Conservation (phyloP, 2,329 filamentous ascomycete genomes). For the Aureobasidium sp. region DNA sequence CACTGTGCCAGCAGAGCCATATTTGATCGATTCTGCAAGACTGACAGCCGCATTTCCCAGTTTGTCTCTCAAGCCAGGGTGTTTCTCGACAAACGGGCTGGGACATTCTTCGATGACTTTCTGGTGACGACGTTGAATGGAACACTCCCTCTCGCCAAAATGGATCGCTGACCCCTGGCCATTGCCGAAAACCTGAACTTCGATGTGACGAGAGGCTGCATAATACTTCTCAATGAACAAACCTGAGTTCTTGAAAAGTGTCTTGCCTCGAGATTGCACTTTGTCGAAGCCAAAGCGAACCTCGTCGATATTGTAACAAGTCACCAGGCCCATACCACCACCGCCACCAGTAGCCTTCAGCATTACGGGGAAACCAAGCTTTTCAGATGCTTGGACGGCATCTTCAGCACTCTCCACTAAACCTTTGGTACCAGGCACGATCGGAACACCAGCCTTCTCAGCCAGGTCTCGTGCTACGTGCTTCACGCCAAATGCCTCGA, state of each 20-base stretch:
- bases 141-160: constrained; percentile 85
- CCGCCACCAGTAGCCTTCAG: constrained; percentile 54
- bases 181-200: constrained; percentile 87
- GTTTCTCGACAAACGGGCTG: constrained; percentile 55
- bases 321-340: constrained; percentile 78
- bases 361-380: constrained; percentile 46
- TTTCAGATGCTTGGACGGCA: constrained; percentile 37
- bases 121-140: constrained; percentile 77
- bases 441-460: constrained; percentile 45
- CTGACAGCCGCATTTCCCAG: constrained; percentile 62
- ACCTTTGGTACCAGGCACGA: constrained; percentile 48
- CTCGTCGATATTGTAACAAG: constrained; percentile 60
- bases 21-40: constrained; percentile 51
- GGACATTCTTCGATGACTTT: constrained; percentile 89
- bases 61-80: constrained; percentile 52
- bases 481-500: constrained; percentile 53
- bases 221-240: constrained; percentile 83
- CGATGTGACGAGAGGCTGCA: constrained; percentile 71
- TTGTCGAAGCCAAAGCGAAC: constrained; percentile 54
- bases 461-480: constrained; percentile 51
- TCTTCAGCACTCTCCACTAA: constrained; percentile 43
- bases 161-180: constrained; percentile 69
- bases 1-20: constrained; percentile 82
- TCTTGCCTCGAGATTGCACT: constrained; percentile 67
- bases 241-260: constrained; percentile 75